Base-by-base conservation (phyloP, 2,329 filamentous ascomycete species). In the Pestalotiopsis sp. region DNA sequence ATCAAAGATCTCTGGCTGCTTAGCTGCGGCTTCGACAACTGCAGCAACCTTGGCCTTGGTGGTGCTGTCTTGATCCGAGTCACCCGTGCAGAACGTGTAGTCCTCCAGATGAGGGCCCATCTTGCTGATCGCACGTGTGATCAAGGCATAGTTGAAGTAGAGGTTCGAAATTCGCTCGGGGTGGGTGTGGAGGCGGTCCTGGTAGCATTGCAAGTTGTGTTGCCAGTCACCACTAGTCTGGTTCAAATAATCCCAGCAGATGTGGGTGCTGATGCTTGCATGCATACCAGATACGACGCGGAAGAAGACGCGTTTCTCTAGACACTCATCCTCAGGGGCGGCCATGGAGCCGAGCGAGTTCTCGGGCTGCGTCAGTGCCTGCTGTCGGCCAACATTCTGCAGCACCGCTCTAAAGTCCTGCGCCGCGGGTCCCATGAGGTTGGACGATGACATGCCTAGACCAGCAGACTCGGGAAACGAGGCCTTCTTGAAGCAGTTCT, bases 281-380 rank as follows among this genome's bases (percentile, higher is more conserved):
- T 99, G 96, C 96, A 99, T 98, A 58, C 96, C 96, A 65, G 94
- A 97, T 71, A 99, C 90, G 71, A 99, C 90, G 6, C 95, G 89
- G 82, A 98, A 96, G 80, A 99, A 99, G 49, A 98, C 96, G n/a
- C 96, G 92, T 86, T 99, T 98, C 84, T 99, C 96, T 27, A 99
- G 83, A 76, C 96, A 99, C 77, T 97, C 93, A 74, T 98, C 95
- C 73, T 96, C 93, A 64, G 95, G 84, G 0, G 88, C 87, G 7
- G 88, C 89, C 74, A 88, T 87, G 64, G 90, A 86, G 63, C 90
- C 89, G 0, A 87, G 86, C 3, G 85, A 85, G 7, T 25, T 56
- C 66, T 88, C 86, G 66, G 88, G 86, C 67, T 91, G 85, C 75
- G 90, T 86, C 58, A 92, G 85, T 70, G 87, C 84, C 66, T 90